These are phyloP conservation scores for Coniochaeta sp. DNA, from an alignment of 2,329 filamentous ascomycete genomes.

Conservation along the genomic window DNA sequence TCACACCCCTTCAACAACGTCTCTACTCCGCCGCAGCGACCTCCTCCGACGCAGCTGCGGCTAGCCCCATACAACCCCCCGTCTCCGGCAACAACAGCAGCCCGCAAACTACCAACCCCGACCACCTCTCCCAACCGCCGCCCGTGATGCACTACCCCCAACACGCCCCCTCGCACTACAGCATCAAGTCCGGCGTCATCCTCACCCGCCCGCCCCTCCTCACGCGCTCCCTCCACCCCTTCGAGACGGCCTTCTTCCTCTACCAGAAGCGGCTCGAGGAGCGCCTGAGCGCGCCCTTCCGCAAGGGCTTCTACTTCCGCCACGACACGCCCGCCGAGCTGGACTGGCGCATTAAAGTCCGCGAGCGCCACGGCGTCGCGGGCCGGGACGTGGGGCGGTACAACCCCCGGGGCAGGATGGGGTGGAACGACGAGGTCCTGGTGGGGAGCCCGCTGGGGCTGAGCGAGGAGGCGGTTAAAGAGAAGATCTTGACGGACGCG, in stretches of 20 bases:
- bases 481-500: constrained; percentile 68
- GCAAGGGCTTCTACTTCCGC: constrained; percentile 91
- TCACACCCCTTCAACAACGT: constrained; percentile 16
- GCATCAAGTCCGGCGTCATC: constrained; percentile 61
- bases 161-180: constrained; percentile 27
- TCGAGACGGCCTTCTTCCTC: constrained; percentile 90
- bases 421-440: constrained; percentile 88
- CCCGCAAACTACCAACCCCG: too few species aligned
- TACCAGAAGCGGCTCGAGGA: constrained; percentile 98
- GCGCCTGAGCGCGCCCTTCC: constrained; percentile 80
- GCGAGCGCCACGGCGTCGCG: constrained; percentile 63
- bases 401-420: constrained; percentile 47
- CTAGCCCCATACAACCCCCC: constrained; percentile 12
- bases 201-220: constrained; percentile 84
- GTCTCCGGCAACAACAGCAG: constrained; percentile 18
- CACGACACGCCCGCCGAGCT: constrained; percentile 74
- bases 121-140: constrained; percentile 18
- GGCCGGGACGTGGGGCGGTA: constrained; percentile 83
- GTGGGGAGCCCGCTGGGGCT: constrained; percentile 61
- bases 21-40: constrained; percentile 25
- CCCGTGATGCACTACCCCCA: constrained; percentile 16
- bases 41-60: constrained; percentile 21
- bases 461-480: constrained; percentile 55
- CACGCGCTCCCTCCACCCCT: constrained; percentile 74
- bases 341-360: constrained; percentile 85